Percentiles rank a stretch among this genome's conserved stretches.
phyloP scores from a whole-genome alignment of 208 protist genomes.

The Trypanosoma congolense region DNA sequence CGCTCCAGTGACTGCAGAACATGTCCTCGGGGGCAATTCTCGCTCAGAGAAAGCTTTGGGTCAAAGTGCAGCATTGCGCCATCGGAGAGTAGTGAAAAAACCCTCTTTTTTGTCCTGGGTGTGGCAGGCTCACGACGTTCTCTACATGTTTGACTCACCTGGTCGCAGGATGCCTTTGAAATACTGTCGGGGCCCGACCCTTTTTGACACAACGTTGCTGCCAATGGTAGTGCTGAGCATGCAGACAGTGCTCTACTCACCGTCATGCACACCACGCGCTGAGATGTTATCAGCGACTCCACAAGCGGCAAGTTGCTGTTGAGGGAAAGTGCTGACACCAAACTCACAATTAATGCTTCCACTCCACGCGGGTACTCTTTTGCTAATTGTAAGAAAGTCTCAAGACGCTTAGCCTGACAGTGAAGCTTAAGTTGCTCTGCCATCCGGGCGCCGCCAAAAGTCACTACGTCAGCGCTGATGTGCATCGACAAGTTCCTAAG shows the following conservation, averaged over 20 bases:
- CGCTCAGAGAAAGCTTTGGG: too few species aligned
- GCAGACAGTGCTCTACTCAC: slow-evolving; percentile 48
- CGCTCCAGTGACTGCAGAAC: too few species aligned
- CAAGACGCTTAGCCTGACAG: slow-evolving; percentile 37
- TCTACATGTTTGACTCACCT: too few species aligned
- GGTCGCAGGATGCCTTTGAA: too few species aligned
- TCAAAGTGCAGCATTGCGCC: too few species aligned
- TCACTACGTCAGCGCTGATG: background rate
- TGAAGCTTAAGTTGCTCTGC: slow-evolving; percentile 37
- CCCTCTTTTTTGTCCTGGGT: too few species aligned
- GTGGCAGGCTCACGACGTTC: too few species aligned
- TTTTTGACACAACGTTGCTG: slow-evolving; percentile 44
- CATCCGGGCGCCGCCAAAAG: slow-evolving; percentile 39
- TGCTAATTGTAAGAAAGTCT: slow-evolving; percentile 36
- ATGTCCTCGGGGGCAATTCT: too few species aligned
- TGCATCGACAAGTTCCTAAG: background rate
- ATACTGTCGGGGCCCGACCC: background rate
- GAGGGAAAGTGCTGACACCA: slow-evolving; percentile 46
- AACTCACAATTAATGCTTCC: slow-evolving; percentile 35
- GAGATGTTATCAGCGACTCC: slow-evolving; percentile 57
- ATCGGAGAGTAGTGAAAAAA: too few species aligned
- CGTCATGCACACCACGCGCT: slow-evolving; percentile 44
- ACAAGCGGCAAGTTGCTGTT: slow-evolving; percentile 58
- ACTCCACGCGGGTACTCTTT: slow-evolving; percentile 32
- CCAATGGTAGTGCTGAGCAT: slow-evolving; percentile 42